Base-by-base conservation (phyloP, 371 early-diverging fungal genomes). In the Apophysomyces elegans region DNA sequence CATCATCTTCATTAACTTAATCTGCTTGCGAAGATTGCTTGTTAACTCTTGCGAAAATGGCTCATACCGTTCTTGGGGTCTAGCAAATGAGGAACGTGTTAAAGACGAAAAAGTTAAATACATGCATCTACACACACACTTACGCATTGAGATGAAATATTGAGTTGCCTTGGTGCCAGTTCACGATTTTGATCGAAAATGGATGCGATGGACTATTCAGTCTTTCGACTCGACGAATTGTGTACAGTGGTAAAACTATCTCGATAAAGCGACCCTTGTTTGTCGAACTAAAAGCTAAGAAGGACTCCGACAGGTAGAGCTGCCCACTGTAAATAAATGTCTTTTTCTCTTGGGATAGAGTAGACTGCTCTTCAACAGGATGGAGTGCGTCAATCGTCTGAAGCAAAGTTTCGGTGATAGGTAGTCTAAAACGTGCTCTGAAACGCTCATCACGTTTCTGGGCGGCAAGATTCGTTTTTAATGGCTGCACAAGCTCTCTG, bases 141-240 rank as follows among this genome's bases (percentile, higher is more conserved):
- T 80, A 80, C 69, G 77, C 84, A 61, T 81, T 80, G 39, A 88
- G 65, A 56, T 83, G 79, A 56, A 86, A 84, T 12, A 80, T 72
- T 4, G 78, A 69, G 47, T 74, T 72, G 59, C 80, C 76, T 58
- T 87, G 88, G 61, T 91, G 91, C 87, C 88, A 89, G 18, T 86
- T 89, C 46, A 84, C 72, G 37, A 88, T 79, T 37, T 82, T 85
- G 39, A 90, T 72, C 12, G 84, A 71, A 58, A 76, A 82, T 38
- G 74, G 61, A 44, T 77, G 73, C 1, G 73, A 41, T n/a, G 63
- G 67, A 35, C 74, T 77, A 16, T 64, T 84, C 62, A 93, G 76
- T 38, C 92, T 83, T 71, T 97, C 98, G 1, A 98, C 95, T 6
- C 95, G 85, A 57, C 95, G 93, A 47, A 98, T 86, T 11, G 95